Percentiles rank a stretch among this genome's conserved stretches.
Evolutionary conservation across 75 land plant species (phyloP).

Genomic region (Ceratopteris richardii): DNA sequence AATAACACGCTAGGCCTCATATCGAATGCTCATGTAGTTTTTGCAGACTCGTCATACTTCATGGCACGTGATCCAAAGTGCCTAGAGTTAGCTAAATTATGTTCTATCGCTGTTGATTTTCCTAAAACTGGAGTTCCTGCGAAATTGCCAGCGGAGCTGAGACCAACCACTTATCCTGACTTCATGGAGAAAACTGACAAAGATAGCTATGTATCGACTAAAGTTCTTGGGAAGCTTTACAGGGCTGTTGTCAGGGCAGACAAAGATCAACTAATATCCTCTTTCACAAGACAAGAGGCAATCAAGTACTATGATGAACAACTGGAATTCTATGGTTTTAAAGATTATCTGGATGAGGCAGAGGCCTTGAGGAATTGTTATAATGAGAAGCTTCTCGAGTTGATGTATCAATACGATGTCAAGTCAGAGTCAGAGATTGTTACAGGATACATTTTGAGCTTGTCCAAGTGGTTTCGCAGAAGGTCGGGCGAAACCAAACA

Average conservation of each 20-base stretch:
- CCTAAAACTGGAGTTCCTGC: slow-evolving; percentile 96
- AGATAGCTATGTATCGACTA: slow-evolving; percentile 48
- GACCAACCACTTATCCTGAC: slow-evolving; percentile 75
- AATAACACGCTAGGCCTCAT: slow-evolving; percentile 83
- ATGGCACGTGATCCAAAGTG: slow-evolving; percentile 59
- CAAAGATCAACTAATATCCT: not conserved
- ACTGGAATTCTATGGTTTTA: slow-evolving; percentile 60
- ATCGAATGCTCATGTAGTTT: slow-evolving; percentile 74
- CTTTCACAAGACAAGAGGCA: slow-evolving; percentile 42
- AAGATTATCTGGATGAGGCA: slow-evolving; percentile 55
- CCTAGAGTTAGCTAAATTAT: slow-evolving; percentile 56
- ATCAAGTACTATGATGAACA: slow-evolving; percentile 44
- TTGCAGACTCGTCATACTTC: slow-evolving; percentile 47
- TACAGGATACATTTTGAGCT: slow-evolving; percentile 43
- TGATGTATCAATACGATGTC: slow-evolving; percentile 74
- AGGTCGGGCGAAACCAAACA: slow-evolving; percentile 50
- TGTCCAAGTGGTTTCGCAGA: slow-evolving; percentile 27
- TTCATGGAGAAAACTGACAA: slow-evolving; percentile 88
- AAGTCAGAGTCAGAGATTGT: slow-evolving; percentile 74
- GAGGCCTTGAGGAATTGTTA: slow-evolving; percentile 42
- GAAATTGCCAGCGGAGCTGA: slow-evolving; percentile 46
- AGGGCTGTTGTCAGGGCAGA: slow-evolving; percentile 43
- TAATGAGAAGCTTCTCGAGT: slow-evolving; percentile 51
- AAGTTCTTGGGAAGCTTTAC: slow-evolving; percentile 81
- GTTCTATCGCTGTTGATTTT: slow-evolving; percentile 90